Base-by-base conservation (phyloP, 2,329 filamentous ascomycete genomes). In the Tolypocladium ovalisporum region DNA sequence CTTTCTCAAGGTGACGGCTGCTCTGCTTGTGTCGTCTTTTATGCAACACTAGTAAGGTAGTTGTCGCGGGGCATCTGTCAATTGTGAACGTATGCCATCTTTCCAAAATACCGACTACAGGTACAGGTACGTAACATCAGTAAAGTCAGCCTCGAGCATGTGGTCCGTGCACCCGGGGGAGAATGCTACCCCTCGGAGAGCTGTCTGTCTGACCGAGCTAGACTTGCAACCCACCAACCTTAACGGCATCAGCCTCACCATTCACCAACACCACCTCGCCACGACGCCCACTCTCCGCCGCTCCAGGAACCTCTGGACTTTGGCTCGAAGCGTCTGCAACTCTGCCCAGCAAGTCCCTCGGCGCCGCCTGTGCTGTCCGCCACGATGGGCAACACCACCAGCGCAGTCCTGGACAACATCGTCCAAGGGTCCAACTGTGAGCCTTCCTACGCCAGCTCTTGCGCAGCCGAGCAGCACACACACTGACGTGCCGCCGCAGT, bases 381-480 rank as follows among this genome's bases (percentile, higher is more conserved):
- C 64, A 66, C 64, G 63, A 88, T 88, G 85, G 85, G 85, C 65
- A 87, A 88, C 74, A 82, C 83, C 58, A 84, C 82, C 65, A 87
- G 84, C 71, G 76, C 81, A 65, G 87, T 97, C 71, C 81, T 97
- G 74, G 93, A 97, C 76, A 94, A 88, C 76, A 97, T 99, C 68
- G 92, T 97, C 72, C 89, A 95, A 70, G 90, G 88, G 67, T 94
- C 92, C 66, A 99, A 99, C 79, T 99, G 93, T 97, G 78, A 68
- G 72, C 59, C 51, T 27, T 36, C 49, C 52, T 36, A n/a, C 37
- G 27, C 24, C 27, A n/a, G 17, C 36, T 27, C 57, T 52, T 44
- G 59, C 58, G 51, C 40, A 44, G 47, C 49, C 32, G n/a, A 37
- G 49, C 54, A 40, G 22, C n/a, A 27, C 34, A 52, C 27, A 34